Evolutionary conservation across 2,329 filamentous ascomycete genomes (phyloP).

Genomic region (Tolypocladium ovalisporum): DNA sequence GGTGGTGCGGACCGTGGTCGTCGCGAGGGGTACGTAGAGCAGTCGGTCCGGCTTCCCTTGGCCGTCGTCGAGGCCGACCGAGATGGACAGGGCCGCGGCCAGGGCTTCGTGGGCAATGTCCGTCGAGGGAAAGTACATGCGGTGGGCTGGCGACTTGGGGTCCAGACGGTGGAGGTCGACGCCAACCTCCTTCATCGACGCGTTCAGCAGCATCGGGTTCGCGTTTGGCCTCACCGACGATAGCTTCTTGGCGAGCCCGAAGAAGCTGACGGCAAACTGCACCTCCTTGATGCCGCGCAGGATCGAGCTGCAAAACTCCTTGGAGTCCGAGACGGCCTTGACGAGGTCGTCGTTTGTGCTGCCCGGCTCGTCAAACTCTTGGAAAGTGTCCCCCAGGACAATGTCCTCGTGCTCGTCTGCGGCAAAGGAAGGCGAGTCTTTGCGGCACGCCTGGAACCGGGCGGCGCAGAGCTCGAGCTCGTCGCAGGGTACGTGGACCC

Average conservation of each 20-base stretch:
- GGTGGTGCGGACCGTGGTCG: slow-evolving; percentile 87
- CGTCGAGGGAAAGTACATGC: slow-evolving; percentile 93
- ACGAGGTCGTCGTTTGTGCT: slow-evolving; percentile 58
- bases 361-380: slow-evolving; percentile 61
- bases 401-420: slow-evolving; percentile 43
- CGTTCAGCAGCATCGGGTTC: slow-evolving; percentile 68
- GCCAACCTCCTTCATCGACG: slow-evolving; percentile 93
- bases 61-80: slow-evolving; percentile 85
- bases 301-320: slow-evolving; percentile 83
- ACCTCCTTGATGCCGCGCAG: slow-evolving; percentile 91
- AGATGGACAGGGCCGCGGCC: slow-evolving; percentile 83
- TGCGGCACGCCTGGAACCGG: slow-evolving; percentile 37
- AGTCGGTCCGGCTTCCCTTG: slow-evolving; percentile 75
- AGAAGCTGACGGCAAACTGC: slow-evolving; percentile 86
- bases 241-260: slow-evolving; percentile 75
- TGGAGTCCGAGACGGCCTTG: slow-evolving; percentile 80
- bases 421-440: slow-evolving; percentile 22
- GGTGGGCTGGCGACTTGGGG: slow-evolving; percentile 83
- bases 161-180: slow-evolving; percentile 88
- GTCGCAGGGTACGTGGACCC: slow-evolving; percentile 83
- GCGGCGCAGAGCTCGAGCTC: slow-evolving; percentile 59
- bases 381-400: slow-evolving; percentile 60
- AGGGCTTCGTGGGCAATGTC: slow-evolving; percentile 94
- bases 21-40: slow-evolving; percentile 93
- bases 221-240: slow-evolving; percentile 55